These are phyloP conservation scores for Suhomyces terraborum DNA, from an alignment of 1,139 yeast genomes.

Conservation along the genomic window DNA sequence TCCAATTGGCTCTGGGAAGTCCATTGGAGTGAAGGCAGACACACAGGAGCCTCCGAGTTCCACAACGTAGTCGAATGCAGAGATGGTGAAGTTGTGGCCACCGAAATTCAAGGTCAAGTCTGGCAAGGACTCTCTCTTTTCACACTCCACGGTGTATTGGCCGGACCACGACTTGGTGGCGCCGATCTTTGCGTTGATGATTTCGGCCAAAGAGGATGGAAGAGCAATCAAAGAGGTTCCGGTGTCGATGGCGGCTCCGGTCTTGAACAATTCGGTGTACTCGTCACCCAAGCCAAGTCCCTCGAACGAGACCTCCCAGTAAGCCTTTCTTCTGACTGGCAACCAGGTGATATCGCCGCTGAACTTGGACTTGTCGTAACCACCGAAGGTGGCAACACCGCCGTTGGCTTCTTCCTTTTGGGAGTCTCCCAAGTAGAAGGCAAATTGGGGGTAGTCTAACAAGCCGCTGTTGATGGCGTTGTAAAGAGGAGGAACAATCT, in stretches of 20 bases:
- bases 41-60: conserved; percentile 94
- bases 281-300: conserved; percentile 91
- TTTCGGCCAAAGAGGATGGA: conserved; percentile 94
- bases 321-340: conserved; percentile 98
- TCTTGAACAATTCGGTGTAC: conserved; percentile 73
- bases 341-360: conserved; percentile 87
- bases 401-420: conserved; percentile 64
- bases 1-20: conserved; percentile 95
- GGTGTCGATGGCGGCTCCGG: conserved; percentile 98
- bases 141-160: conserved; percentile 92
- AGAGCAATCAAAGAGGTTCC: conserved; percentile 95
- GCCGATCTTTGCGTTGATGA: conserved; percentile 91
- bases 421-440: conserved; percentile 85
- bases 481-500: conserved; percentile 90
- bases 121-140: conserved; percentile 75
- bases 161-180: conserved; percentile 98
- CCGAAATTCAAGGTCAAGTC: conserved; percentile 86
- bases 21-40: conserved; percentile 95
- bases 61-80: conserved; percentile 87
- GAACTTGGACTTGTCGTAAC: conserved; percentile 73
- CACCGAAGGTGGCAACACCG: conserved; percentile 94
- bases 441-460: conserved; percentile 80
- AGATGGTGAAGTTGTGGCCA: conserved; percentile 87
- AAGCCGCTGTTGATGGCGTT: conserved; percentile 81
- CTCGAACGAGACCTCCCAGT: conserved; percentile 96